Percentiles rank a stretch among this genome's conserved stretches.
Conservation (phyloP, 345 rosid genomes). For the Alliaria petiolata region DNA sequence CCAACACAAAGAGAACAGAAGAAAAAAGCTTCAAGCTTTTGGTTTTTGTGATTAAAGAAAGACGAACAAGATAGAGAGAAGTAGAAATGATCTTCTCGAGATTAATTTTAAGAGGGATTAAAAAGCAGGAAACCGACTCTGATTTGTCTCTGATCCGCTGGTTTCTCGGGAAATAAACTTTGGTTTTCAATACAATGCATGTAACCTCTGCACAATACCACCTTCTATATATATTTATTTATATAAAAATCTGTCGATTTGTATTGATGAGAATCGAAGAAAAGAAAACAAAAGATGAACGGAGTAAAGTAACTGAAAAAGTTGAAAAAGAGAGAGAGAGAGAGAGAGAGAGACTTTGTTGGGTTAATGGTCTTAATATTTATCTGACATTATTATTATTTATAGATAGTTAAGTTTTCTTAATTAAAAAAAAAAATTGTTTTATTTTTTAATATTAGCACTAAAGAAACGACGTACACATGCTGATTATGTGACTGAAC, state of each 20-base stretch:
- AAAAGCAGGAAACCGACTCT: conserved; percentile 14
- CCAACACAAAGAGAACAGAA: conserved; percentile 1
- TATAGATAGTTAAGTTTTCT: background rate
- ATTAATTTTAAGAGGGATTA: conserved; percentile 7
- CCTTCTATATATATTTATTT: background rate
- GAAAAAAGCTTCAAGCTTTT: conserved; percentile 7
- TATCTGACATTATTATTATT: conserved; percentile 17
- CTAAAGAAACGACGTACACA: conserved; percentile 65
- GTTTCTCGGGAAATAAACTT: conserved; percentile 27
- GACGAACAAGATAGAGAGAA: background rate
- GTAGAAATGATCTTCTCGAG: background rate
- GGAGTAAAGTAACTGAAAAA: conserved; percentile 39
- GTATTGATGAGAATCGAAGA: conserved; percentile 24
- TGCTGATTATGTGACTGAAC: conserved; percentile 90
- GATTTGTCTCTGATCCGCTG: conserved; percentile 5
- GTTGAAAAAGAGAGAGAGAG: conserved; percentile 25
- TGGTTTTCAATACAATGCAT: conserved; percentile 26
- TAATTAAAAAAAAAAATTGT: background rate
- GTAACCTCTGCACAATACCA: conserved; percentile 21
- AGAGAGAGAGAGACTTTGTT: conserved; percentile 28
- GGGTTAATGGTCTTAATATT: conserved; percentile 24
- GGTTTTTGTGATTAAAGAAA: background rate
- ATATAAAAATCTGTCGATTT: conserved; percentile 9
- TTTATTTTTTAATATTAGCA: background rate
- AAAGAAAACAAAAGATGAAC: conserved; percentile 3